A percentile compares a stretch with the other conserved stretches of the same genome.
phyloP scores from a whole-genome alignment of 1,139 yeast genomes.

The Kluyveromyces sp. region DNA sequence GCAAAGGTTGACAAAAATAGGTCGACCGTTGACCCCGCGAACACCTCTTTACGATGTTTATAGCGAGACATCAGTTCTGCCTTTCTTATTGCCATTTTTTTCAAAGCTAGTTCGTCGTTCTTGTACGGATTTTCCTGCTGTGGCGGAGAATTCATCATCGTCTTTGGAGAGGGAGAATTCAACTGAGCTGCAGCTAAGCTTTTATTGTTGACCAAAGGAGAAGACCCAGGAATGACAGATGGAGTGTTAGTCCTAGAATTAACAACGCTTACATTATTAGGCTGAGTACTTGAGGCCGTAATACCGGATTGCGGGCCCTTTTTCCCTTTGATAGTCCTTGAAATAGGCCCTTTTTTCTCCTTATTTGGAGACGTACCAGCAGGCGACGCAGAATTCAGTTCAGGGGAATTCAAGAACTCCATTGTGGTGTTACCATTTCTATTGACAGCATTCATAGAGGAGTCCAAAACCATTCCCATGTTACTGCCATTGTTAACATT shows the following conservation, averaged over 20 bases:
- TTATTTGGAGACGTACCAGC: constrained; percentile 10
- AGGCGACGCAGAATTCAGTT: constrained; percentile 8
- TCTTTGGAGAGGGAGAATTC: constrained; percentile 12
- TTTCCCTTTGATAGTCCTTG: constrained; percentile 1
- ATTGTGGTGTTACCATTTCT: constrained; percentile 6
- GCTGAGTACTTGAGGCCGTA: constrained; percentile 20
- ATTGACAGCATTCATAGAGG: neutral
- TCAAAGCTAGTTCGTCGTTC: constrained; percentile 27
- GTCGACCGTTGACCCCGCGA: constrained; percentile 27
- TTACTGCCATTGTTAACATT: neutral
- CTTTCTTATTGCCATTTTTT: constrained; percentile 24
- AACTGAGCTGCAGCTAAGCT: constrained; percentile 8
- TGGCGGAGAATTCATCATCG: constrained; percentile 9
- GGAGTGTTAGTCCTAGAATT: constrained; percentile 8
- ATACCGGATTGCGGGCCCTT: constrained; percentile 7
- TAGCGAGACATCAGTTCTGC: constrained; percentile 29
- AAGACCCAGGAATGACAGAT: constrained; percentile 7
- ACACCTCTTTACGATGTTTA: constrained; percentile 31
- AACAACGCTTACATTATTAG: constrained; percentile 18
- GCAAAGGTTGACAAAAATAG: constrained; percentile 29
- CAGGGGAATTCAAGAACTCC: constrained; percentile 13
- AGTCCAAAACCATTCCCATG: neutral
- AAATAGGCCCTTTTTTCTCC: constrained; percentile 6
- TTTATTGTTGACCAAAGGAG: constrained; percentile 11
- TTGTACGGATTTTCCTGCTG: constrained; percentile 22